These are phyloP conservation scores for Cladophialophora psammophila DNA, from an alignment of 2,329 filamentous ascomycete genomes.

Conservation along the genomic window DNA sequence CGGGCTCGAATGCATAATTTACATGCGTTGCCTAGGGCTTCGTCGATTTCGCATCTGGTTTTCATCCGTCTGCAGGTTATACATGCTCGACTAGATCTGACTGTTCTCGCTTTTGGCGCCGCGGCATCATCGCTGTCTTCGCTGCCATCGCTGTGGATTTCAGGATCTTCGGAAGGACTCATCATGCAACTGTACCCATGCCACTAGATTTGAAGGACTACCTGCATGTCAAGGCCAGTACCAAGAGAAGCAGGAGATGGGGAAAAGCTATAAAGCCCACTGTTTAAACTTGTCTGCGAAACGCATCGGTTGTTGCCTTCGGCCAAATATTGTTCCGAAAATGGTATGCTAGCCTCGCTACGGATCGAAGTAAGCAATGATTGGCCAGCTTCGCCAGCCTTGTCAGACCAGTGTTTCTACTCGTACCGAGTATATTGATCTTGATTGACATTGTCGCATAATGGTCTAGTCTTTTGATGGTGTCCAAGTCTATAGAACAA, in stretches of 20 bases:
- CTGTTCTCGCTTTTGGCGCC: conserved; percentile 17
- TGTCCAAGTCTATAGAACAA: conserved; percentile 1
- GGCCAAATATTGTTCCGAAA: conserved; percentile 4
- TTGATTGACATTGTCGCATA: background rate
- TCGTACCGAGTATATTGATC: no score
- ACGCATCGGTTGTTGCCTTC: conserved; percentile 10
- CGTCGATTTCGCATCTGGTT: conserved; percentile 82
- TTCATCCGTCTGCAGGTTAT: conserved; percentile 79
- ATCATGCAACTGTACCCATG: background rate
- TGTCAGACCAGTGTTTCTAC: background rate
- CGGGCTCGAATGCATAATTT: conserved; percentile 80
- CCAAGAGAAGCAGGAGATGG: background rate
- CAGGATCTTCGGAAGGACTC: conserved; percentile 17
- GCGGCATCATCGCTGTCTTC: conserved; percentile 33
- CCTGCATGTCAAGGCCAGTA: background rate
- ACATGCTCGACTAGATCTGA: conserved; percentile 63
- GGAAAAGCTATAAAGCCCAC: background rate
- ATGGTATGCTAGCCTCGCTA: background rate
- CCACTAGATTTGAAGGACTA: background rate
- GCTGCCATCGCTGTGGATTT: conserved; percentile 30
- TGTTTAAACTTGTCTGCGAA: background rate
- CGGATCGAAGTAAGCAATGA: background rate
- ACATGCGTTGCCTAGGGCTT: conserved; percentile 67
- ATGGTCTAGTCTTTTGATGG: background rate
- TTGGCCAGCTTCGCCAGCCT: conserved; percentile 7